Evolutionary conservation across 2,329 filamentous ascomycete species (phyloP).

Genomic region (Nannizziopsis barbatae): DNA sequence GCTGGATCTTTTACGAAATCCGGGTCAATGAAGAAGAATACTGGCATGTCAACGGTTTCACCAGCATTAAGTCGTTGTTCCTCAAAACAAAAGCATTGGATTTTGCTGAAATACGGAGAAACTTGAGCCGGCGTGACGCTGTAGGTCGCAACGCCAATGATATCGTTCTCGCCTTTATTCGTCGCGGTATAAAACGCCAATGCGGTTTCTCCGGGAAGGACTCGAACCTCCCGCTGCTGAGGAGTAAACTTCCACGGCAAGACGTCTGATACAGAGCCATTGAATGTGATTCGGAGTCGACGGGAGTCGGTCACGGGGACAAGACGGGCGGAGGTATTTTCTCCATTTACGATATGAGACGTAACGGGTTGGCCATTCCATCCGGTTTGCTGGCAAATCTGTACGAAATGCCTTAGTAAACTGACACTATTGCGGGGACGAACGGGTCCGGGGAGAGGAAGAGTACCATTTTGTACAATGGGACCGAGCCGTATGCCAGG

Average conservation of each 20-base stretch:
- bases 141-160: slow-evolving; percentile 96
- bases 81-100: slow-evolving; percentile 99
- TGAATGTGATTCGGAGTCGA: slow-evolving; percentile 90
- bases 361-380: slow-evolving; percentile 91
- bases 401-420: slow-evolving; percentile 4
- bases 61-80: slow-evolving; percentile 88
- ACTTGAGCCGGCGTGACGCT: slow-evolving; percentile 93
- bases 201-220: slow-evolving; percentile 90
- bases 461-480: slow-evolving; percentile 54
- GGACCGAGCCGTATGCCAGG: slow-evolving; percentile 54
- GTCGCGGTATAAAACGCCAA: slow-evolving; percentile 96
- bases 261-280: slow-evolving; percentile 85
- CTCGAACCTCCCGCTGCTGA: slow-evolving; percentile 91
- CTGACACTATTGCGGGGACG: background rate
- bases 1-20: slow-evolving; percentile 84
- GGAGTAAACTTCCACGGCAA: slow-evolving; percentile 96
- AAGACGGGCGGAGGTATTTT: slow-evolving; percentile 64
- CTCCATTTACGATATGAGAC: slow-evolving; percentile 52
- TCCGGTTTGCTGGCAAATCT: slow-evolving; percentile 47
- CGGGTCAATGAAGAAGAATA: slow-evolving; percentile 98
- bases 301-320: slow-evolving; percentile 68
- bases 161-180: slow-evolving; percentile 79
- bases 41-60: slow-evolving; percentile 98
- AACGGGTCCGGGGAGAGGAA: background rate
- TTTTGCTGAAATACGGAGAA: slow-evolving; percentile 97